These are phyloP conservation scores for Hypoxylon crocopeplum DNA, from an alignment of 495 filamentous ascomycete species.

Conservation along the genomic window DNA sequence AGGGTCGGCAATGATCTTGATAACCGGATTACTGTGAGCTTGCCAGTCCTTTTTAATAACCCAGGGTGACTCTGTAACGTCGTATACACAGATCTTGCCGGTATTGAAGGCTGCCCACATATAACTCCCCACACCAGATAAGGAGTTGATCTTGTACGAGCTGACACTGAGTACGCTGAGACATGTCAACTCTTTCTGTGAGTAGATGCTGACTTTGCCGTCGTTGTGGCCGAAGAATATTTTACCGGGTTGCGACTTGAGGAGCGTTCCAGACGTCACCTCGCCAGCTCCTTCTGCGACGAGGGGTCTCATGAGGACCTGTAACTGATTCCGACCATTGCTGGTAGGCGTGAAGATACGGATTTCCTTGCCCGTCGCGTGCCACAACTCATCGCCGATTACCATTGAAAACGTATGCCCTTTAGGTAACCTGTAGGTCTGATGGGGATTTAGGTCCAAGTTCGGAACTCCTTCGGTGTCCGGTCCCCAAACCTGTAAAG, in stretches of 20 bases:
- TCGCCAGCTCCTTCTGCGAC: conserved; percentile 73
- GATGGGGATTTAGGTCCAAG: conserved; percentile 67
- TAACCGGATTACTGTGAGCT: conserved; percentile 83
- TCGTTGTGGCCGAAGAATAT: conserved; percentile 93
- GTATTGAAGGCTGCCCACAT: conserved; percentile 96
- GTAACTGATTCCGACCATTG: conserved; percentile 70
- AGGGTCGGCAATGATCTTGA: conserved; percentile 75
- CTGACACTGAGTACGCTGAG: conserved; percentile 81
- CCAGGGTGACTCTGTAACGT: conserved; percentile 83
- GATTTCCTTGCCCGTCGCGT: conserved; percentile 87
- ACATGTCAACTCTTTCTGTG: conserved; percentile 74
- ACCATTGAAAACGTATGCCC: conserved; percentile 89
- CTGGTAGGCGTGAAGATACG: conserved; percentile 78
- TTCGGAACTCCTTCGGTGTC: conserved; percentile 77
- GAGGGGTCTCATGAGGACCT: conserved; percentile 72
- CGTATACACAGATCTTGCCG: conserved; percentile 94
- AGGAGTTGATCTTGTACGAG: conserved; percentile 92
- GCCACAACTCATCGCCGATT: conserved; percentile 81
- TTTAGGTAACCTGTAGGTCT: conserved; percentile 73
- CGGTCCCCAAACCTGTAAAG: conserved; percentile 84
- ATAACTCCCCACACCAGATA: conserved; percentile 81
- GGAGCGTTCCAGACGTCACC: conserved; percentile 82
- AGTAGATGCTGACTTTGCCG: conserved; percentile 93
- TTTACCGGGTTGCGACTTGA: conserved; percentile 75
- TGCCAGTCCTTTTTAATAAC: conserved; percentile 91